Evolutionary conservation across 106 monocot species (phyloP).

Genomic region (Dendrobium nobile): DNA sequence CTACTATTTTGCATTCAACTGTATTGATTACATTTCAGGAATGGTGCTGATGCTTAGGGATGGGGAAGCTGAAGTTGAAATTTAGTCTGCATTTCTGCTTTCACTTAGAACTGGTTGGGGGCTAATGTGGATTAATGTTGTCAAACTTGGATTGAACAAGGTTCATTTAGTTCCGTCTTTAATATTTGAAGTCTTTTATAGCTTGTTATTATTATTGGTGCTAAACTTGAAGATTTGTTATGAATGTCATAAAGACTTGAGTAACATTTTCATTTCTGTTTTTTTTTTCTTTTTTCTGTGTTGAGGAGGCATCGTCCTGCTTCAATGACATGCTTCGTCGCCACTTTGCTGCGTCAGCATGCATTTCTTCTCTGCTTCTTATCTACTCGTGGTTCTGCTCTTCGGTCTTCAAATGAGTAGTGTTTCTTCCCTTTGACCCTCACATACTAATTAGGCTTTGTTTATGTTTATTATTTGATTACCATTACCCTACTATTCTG

Average conservation of each 20-base stretch:
- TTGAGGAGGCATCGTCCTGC: slow-evolving; percentile 34
- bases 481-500: background rate
- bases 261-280: slow-evolving; percentile 7
- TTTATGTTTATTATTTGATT: background rate
- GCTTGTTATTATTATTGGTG: slow-evolving; percentile 2
- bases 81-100: background rate
- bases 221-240: background rate
- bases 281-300: slow-evolving; percentile 21
- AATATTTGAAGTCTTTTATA: background rate
- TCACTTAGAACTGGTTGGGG: background rate
- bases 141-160: slow-evolving; percentile 8
- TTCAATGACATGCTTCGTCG: slow-evolving; percentile 25
- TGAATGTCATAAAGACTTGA: background rate
- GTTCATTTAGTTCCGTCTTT: slow-evolving; percentile 6
- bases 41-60: slow-evolving; percentile 3
- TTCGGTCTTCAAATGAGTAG: slow-evolving; percentile 12
- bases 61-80: background rate
- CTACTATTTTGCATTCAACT: background rate
- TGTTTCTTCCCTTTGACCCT: background rate
- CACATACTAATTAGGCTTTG: background rate
- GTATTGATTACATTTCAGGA: slow-evolving; percentile 3
- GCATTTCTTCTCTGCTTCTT: slow-evolving; percentile 21
- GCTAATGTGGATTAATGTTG: slow-evolving; percentile 9
- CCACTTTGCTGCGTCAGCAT: slow-evolving; percentile 12
- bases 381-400: slow-evolving; percentile 25